Evolutionary conservation across 768 basidiomycete species (phyloP), one percentile per base, ranked within the genome.

Genomic region (Hygrocybe coccinea): DNA sequence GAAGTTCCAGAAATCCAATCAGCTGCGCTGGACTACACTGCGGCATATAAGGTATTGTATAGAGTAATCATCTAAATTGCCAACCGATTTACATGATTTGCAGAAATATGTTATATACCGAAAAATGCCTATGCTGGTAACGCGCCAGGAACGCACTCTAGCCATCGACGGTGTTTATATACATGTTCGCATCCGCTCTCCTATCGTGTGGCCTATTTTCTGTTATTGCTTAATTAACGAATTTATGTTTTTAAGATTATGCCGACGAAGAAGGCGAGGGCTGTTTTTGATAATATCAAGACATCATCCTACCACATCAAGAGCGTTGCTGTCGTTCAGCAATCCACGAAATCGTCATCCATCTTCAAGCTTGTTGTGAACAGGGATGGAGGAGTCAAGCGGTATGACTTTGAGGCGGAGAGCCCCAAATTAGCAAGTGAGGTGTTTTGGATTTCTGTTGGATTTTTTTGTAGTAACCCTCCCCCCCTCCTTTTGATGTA

Each of bases 391-490:
- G 78, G 83, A 39, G 87, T 86, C 61, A 99, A 98, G 77, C 78
- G 93, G 37, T 98, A 97, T 67, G 95, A 98, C 64, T 97, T 97
- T 66, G 97, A 99, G 72, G 95, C 94, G 0, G 95, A 95, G 69
- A 92, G 74, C 60, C 78, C 88, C 1, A 87, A 85, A 68, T 66
- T 84, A 54, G 92, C 95, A 46, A 80, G 90, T 89, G 65, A 62
- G 88, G 71, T 8, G 34, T 54, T 41, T 19, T 29, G 24, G 19
- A 14, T 45, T 44, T 50, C 10, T 36, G 25, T 19, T 10, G 15
- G 21, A 47, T 12, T 54, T 36, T 44, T 38, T 15, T 14, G 17
- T 47, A 14, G 45, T 21, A 52, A 21, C 36, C 57, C 55, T 41
- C 52, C 54, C 41, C 52, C 47, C 33, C 47, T 22, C 24, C 60